phyloP scores from a whole-genome alignment of 306 rosid species.

The Prinsepia uniflora region DNA sequence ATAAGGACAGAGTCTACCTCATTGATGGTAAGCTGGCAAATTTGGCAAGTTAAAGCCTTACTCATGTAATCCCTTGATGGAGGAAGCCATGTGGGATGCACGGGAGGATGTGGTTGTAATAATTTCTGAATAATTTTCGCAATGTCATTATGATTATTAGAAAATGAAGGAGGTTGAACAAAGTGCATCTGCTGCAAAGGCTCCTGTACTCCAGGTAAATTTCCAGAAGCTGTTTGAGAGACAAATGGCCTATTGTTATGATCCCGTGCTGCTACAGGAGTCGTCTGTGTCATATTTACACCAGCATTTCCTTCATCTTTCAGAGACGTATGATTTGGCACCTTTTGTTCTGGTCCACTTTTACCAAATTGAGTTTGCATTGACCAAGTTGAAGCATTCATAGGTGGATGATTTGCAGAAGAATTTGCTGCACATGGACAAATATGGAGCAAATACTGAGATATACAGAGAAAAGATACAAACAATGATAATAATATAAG shows the following conservation, averaged over 20 bases:
- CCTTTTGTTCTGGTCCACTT: constrained; percentile 65
- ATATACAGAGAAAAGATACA: background rate
- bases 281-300: constrained; percentile 29
- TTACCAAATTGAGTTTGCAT: constrained; percentile 64
- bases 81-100: constrained; percentile 90
- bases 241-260: constrained; percentile 59
- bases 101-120: constrained; percentile 75
- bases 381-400: constrained; percentile 72
- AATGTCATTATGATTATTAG: constrained; percentile 67
- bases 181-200: constrained; percentile 52
- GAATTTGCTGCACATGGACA: constrained; percentile 42
- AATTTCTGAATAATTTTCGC: constrained; percentile 75
- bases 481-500: constrained; percentile 10
- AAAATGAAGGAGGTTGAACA: constrained; percentile 57
- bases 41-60: constrained; percentile 80
- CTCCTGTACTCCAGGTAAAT: constrained; percentile 47
- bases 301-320: constrained; percentile 57
- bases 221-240: constrained; percentile 62
- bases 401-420: constrained; percentile 47
- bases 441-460: constrained; percentile 1
- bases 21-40: constrained; percentile 66
- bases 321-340: constrained; percentile 41
- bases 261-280: constrained; percentile 49
- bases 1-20: constrained; percentile 87
- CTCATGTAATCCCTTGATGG: constrained; percentile 99